Percentiles rank a stretch among this genome's conserved stretches.
These are phyloP conservation scores for Paracorniculantispora psalliotae DNA, from an alignment of 2,329 filamentous ascomycete genomes.

Conservation along the genomic window DNA sequence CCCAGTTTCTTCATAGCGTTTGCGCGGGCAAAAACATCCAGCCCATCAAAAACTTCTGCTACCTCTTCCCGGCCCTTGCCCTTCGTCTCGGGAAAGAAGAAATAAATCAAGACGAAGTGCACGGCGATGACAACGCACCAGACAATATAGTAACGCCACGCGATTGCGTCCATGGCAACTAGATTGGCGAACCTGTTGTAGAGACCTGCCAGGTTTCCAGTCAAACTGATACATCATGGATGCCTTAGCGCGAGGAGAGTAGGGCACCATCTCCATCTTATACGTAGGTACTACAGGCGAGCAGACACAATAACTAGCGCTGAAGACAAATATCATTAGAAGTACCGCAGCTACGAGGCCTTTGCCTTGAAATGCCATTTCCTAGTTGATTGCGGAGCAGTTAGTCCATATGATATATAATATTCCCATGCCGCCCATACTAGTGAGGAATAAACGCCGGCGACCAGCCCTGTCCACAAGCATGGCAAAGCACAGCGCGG, in stretches of 20 bases:
- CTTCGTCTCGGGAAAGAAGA: conserved; percentile 20
- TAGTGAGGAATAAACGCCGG: conserved; percentile 34
- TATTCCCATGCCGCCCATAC: conserved; percentile 30
- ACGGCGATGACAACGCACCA: conserved; percentile 31
- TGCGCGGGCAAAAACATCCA: too few relatives aligned
- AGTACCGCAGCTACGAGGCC: not conserved
- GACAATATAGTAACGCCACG: conserved; percentile 41
- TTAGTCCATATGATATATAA: conserved; percentile 37
- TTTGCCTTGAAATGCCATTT: not conserved
- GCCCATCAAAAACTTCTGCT: not conserved
- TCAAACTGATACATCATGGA: conserved; percentile 26
- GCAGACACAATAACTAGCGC: conserved; percentile 22
- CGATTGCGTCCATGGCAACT: conserved; percentile 35
- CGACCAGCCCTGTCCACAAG: conserved; percentile 38
- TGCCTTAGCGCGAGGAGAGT: conserved; percentile 26
- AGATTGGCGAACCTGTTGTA: conserved; percentile 41
- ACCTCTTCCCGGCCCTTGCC: not conserved
- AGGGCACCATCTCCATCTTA: conserved; percentile 38
- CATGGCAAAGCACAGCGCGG: conserved; percentile 31
- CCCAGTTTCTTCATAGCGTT: too few relatives aligned
- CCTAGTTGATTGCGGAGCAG: conserved; percentile 31
- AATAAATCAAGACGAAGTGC: conserved; percentile 23
- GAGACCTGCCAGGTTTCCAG: conserved; percentile 23
- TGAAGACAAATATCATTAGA: not conserved
- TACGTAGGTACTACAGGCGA: conserved; percentile 40